phyloP scores from a whole-genome alignment of 2,329 filamentous ascomycete species.

The Aspergillus melleus region DNA sequence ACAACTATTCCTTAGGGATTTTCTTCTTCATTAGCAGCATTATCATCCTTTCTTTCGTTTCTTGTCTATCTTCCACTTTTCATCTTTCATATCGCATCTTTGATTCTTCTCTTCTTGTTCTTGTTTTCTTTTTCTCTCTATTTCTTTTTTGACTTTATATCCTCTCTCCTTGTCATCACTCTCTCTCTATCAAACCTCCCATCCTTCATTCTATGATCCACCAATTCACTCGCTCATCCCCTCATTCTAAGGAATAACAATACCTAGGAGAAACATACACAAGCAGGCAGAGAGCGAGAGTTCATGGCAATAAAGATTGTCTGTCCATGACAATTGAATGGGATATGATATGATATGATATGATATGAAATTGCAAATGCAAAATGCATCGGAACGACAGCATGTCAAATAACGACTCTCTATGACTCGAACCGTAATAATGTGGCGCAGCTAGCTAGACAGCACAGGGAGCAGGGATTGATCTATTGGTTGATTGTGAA shows the following conservation, averaged over 20 bases:
- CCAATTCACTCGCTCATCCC: neutral
- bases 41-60: neutral
- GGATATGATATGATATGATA: neutral
- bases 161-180: too few species aligned
- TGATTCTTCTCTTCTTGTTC: neutral
- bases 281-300: too few species aligned
- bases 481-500: neutral
- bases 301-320: too few species aligned
- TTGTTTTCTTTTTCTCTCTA: neutral
- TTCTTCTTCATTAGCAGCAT: neutral
- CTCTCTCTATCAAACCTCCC: too few species aligned
- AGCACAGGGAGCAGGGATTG: neutral
- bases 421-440: slow-evolving; percentile 5
- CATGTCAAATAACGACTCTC: neutral
- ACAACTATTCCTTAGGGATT: slow-evolving; percentile 10
- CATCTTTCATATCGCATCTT: neutral
- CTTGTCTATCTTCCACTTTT: neutral
- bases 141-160: neutral
- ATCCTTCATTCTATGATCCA: neutral
- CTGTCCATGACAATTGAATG: neutral
- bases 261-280: neutral
- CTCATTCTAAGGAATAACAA: neutral
- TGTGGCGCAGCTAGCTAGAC: neutral
- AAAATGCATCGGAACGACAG: neutral
- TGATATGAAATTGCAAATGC: neutral